phyloP scores from a whole-genome alignment of 139 green algal genomes.

The Haematococcus lacustris region DNA sequence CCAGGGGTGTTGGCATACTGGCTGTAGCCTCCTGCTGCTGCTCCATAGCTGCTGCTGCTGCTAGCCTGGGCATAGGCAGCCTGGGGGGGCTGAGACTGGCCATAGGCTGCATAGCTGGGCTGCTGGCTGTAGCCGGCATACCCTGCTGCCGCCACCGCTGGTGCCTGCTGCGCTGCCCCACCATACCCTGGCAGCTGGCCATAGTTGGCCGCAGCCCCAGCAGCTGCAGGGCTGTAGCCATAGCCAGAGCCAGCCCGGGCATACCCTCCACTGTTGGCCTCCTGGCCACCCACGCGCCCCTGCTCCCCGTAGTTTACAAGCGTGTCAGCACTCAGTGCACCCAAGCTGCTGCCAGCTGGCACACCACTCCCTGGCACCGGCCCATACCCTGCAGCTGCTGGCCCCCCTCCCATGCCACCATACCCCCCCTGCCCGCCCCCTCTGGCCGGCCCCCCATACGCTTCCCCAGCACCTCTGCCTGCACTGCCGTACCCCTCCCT shows the following conservation, averaged over 20 bases:
- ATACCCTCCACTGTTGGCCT: no score
- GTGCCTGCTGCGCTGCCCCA: no score
- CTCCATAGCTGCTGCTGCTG: conserved; percentile 18
- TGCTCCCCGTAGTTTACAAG: conserved; percentile 6
- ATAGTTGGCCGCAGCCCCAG: no score
- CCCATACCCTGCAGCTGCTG: not conserved
- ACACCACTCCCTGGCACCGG: not conserved
- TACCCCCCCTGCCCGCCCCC: not conserved
- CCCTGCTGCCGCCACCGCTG: not conserved
- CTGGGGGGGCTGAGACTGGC: not conserved
- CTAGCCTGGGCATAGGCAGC: conserved; percentile 14
- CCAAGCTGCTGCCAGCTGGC: no score
- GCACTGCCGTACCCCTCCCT: not conserved
- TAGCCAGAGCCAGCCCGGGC: not conserved
- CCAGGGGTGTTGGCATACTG: no score
- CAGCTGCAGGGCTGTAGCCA: no score
- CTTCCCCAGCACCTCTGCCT: not conserved
- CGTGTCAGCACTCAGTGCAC: not conserved
- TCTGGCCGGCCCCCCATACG: not conserved
- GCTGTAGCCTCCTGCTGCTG: not conserved
- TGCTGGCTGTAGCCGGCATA: not conserved
- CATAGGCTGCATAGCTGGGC: conserved; percentile 12
- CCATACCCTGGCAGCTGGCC: no score
- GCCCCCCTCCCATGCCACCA: not conserved
- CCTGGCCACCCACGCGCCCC: not conserved